phyloP scores from a whole-genome alignment of 2,329 filamentous ascomycete genomes.

The Neonectria faginata region DNA sequence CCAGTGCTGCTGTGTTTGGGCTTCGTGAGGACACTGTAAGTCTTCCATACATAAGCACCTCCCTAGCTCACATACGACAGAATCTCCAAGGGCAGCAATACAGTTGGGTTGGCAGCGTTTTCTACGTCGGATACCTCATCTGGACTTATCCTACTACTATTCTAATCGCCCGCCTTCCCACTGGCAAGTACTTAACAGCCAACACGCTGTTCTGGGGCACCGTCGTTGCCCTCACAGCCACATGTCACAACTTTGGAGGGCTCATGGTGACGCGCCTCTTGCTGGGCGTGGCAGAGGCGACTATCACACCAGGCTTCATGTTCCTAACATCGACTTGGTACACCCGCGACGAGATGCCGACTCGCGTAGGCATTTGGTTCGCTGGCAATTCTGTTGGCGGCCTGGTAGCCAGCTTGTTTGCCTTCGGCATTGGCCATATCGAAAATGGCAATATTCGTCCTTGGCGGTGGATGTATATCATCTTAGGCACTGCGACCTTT shows the following conservation, averaged over 20 bases:
- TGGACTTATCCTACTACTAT: conserved; percentile 63
- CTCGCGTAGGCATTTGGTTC: conserved; percentile 68
- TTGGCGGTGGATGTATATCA: conserved; percentile 70
- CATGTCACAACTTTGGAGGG: conserved; percentile 61
- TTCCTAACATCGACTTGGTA: conserved; percentile 68
- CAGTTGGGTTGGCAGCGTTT: conserved; percentile 68
- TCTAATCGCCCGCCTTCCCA: conserved; percentile 60
- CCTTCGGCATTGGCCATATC: conserved; percentile 68
- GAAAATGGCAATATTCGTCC: conserved; percentile 55
- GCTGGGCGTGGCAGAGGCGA: conserved; percentile 66
- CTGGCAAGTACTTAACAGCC: conserved; percentile 59
- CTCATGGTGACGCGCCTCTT: conserved; percentile 65
- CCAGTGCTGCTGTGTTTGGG: conserved; percentile 68
- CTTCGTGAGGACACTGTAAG: conserved; percentile 60
- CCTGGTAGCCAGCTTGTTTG: conserved; percentile 61
- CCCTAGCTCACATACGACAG: conserved; percentile 24
- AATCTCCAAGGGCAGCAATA: conserved; percentile 62
- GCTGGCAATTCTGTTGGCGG: conserved; percentile 63
- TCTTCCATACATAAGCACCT: background rate
- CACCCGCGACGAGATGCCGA: conserved; percentile 66
- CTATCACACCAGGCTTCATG: conserved; percentile 66
- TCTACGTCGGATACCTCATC: conserved; percentile 60
- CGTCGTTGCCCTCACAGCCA: conserved; percentile 58
- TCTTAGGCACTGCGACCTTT: conserved; percentile 64
- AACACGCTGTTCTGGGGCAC: conserved; percentile 65